Evolutionary conservation across 1,139 yeast genomes (phyloP).

Genomic region (Suhomyces bokatorum): DNA sequence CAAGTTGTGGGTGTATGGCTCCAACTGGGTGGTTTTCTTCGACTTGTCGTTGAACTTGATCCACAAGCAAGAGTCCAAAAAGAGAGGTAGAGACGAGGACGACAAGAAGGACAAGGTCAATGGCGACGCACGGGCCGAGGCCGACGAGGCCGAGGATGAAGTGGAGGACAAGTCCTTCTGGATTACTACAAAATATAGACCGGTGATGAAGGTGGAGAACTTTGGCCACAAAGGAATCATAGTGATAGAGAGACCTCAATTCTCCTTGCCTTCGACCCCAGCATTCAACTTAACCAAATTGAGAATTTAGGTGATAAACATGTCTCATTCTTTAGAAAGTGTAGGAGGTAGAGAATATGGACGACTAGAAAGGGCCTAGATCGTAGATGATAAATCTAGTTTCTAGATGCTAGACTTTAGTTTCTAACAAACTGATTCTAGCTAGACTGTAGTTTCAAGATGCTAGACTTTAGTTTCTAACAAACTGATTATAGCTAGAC

Average conservation of each 20-base stretch:
- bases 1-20: slow-evolving; percentile 80
- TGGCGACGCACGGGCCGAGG: slow-evolving; percentile 22
- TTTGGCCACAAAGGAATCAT: slow-evolving; percentile 60
- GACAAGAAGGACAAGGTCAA: slow-evolving; percentile 33
- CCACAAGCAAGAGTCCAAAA: slow-evolving; percentile 36
- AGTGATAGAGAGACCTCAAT: slow-evolving; percentile 76
- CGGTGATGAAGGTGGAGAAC: slow-evolving; percentile 62
- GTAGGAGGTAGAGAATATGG: too few species aligned
- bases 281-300: slow-evolving; percentile 77
- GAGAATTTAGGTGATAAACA: slow-evolving; percentile 37
- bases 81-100: slow-evolving; percentile 65
- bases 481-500: too few species aligned
- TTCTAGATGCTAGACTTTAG: too few species aligned
- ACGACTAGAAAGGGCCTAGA: too few species aligned
- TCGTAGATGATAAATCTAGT: too few species aligned
- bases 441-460: too few species aligned
- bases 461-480: too few species aligned
- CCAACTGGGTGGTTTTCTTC: slow-evolving; percentile 78
- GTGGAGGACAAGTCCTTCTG: slow-evolving; percentile 56
- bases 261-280: slow-evolving; percentile 61
- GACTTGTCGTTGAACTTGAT: slow-evolving; percentile 62
- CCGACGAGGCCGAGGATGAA: slow-evolving; percentile 14
- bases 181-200: slow-evolving; percentile 75
- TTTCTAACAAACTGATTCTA: too few species aligned
- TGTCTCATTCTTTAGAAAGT: background rate